Percentiles rank a stretch among this genome's conserved stretches.
These are phyloP conservation scores for Sinapis alba DNA, from an alignment of 441 rosid species.

Conservation along the genomic window DNA sequence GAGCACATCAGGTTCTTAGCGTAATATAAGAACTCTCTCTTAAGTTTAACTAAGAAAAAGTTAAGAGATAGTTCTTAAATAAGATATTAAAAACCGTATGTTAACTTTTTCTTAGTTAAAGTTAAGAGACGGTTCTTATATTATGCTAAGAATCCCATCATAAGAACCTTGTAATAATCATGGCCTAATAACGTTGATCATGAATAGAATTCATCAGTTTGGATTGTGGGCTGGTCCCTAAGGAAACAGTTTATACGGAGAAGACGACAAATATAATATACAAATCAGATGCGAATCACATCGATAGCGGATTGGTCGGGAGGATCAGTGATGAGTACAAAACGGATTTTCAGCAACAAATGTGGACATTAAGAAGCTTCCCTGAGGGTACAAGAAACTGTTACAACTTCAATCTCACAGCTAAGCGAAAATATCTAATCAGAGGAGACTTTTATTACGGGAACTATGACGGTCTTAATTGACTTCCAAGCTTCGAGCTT, in stretches of 20 bases:
- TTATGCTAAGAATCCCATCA: no score
- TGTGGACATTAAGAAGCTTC: constrained; percentile 42
- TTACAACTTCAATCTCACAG: constrained; percentile 37
- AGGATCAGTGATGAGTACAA: constrained; percentile 15
- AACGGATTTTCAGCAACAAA: constrained; percentile 37
- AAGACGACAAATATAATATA: constrained; percentile 33
- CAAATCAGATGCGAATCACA: constrained; percentile 36
- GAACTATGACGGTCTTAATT: constrained; percentile 37
- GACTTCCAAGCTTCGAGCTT: constrained; percentile 38
- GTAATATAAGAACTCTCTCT: no score
- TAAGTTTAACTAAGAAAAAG: no score
- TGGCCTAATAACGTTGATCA: no score
- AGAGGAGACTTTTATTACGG: constrained; percentile 46
- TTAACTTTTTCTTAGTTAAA: no score
- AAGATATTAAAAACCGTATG: no score
- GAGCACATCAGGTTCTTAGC: no score
- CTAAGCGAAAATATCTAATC: constrained; percentile 31
- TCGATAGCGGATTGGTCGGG: constrained; percentile 14
- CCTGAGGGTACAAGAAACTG: constrained; percentile 49
- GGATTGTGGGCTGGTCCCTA: constrained; percentile 41
- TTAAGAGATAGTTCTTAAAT: no score
- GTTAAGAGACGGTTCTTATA: no score
- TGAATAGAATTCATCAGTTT: constrained; percentile 47
- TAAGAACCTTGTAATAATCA: no score
- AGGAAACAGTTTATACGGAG: constrained; percentile 17